Evolutionary conservation across 1,284 basidiomycete genomes (phyloP).

Genomic region (Ganoderma multipileum): DNA sequence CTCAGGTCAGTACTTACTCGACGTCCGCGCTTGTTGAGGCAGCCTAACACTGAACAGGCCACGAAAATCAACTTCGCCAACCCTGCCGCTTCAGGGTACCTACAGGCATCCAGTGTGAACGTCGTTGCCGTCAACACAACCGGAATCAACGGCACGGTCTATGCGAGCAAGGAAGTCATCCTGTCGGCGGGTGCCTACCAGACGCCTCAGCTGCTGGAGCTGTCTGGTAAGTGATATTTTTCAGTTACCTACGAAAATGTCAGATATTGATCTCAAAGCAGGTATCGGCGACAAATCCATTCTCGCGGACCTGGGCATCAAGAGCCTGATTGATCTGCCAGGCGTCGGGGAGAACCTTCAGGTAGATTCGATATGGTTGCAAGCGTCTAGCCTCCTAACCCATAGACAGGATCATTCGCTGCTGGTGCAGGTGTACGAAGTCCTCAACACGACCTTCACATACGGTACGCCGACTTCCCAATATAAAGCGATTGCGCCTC

Average conservation of each 20-base stretch:
- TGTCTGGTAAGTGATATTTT: slow-evolving; percentile 29
- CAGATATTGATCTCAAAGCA: neutral
- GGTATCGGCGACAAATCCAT: slow-evolving; percentile 31
- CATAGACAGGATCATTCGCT: slow-evolving; percentile 20
- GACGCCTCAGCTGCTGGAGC: slow-evolving; percentile 37
- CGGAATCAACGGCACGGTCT: slow-evolving; percentile 19
- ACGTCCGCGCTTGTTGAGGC: neutral
- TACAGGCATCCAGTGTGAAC: slow-evolving; percentile 52
- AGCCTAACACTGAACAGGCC: neutral
- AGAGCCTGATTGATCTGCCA: slow-evolving; percentile 32
- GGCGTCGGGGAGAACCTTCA: slow-evolving; percentile 31
- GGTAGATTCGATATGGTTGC: neutral
- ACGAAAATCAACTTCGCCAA: slow-evolving; percentile 9
- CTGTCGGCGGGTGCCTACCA: slow-evolving; percentile 34
- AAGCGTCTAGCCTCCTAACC: neutral
- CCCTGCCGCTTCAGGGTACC: slow-evolving; percentile 39
- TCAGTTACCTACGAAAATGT: no score
- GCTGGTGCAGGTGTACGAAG: slow-evolving; percentile 23
- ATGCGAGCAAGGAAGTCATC: slow-evolving; percentile 36
- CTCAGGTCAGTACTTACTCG: slow-evolving; percentile 17
- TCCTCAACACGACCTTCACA: slow-evolving; percentile 12
- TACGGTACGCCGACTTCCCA: slow-evolving; percentile 5
- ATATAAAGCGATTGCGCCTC: neutral
- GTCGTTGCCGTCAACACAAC: slow-evolving; percentile 24
- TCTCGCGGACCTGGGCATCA: slow-evolving; percentile 26